Percentiles rank a stretch among this genome's conserved stretches.
Evolutionary conservation across 768 basidiomycete species (phyloP).

Genomic region (Chlorophyllum brunneum): DNA sequence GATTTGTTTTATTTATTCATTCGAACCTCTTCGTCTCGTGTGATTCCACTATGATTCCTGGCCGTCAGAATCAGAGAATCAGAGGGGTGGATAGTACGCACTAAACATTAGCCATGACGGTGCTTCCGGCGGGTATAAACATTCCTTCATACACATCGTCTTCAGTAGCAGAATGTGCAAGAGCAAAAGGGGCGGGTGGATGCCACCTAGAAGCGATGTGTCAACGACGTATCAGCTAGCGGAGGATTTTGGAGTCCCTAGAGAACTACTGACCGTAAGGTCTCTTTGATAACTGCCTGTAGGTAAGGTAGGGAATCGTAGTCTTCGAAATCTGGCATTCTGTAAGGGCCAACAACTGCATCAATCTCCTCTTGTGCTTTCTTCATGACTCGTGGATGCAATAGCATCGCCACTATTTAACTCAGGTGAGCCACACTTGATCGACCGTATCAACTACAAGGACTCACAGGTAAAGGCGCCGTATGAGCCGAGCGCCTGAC

Average conservation of each 20-base stretch:
- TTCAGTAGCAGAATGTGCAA: conserved; percentile 29
- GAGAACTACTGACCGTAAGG: conserved; percentile 15
- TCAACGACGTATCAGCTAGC: not conserved
- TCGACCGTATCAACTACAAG: not conserved
- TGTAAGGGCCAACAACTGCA: conserved; percentile 23
- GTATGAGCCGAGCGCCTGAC: conserved; percentile 15
- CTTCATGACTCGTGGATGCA: conserved; percentile 25
- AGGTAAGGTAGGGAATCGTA: conserved; percentile 24
- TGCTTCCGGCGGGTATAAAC: conserved; percentile 32
- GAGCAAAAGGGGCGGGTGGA: conserved; percentile 22
- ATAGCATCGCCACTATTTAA: conserved; percentile 27
- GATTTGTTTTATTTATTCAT: not conserved
- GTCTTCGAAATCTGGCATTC: conserved; percentile 30
- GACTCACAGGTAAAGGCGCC: conserved; percentile 16
- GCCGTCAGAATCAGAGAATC: not conserved
- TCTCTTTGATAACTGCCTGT: conserved; percentile 21
- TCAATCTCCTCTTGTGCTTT: conserved; percentile 34
- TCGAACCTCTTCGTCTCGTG: not conserved
- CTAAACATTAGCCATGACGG: conserved; percentile 22
- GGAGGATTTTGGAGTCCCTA: not conserved
- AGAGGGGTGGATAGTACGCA: conserved; percentile 6
- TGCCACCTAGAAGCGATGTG: conserved; percentile 16
- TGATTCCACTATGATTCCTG: not conserved
- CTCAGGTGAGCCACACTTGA: not conserved
- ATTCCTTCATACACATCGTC: conserved; percentile 35